Conservation (phyloP, 306 rosid genomes). For the Vigna mungo region DNA sequence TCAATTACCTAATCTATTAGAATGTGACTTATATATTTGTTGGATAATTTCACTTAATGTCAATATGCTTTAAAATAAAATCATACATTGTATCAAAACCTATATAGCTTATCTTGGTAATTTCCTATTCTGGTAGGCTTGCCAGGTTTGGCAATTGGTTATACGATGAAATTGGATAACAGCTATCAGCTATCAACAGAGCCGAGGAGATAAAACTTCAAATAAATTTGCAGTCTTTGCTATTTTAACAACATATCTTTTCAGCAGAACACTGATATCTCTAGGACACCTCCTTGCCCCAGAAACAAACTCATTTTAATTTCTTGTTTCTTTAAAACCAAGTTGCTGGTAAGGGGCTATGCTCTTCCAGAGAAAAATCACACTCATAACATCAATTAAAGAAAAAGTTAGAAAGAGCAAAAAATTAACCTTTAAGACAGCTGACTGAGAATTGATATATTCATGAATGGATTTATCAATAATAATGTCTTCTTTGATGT, state of each 20-base stretch:
- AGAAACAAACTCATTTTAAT: conserved; percentile 16
- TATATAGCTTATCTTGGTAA: too few species aligned
- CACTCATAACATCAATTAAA: conserved; percentile 28
- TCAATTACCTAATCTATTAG: too few species aligned
- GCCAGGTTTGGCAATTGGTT: too few species aligned
- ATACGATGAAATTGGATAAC: too few species aligned
- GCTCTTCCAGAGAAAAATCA: conserved; percentile 15
- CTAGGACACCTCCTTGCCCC: conserved; percentile 7
- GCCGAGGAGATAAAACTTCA: neutral
- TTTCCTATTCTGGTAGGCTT: too few species aligned
- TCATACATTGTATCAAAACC: too few species aligned
- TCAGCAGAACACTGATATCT: conserved; percentile 25
- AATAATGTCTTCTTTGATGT: conserved; percentile 73
- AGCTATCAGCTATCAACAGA: neutral
- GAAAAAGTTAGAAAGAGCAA: conserved; percentile 10
- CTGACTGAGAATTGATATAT: conserved; percentile 81
- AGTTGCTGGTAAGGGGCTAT: conserved; percentile 32
- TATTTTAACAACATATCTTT: conserved; percentile 13
- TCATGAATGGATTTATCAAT: conserved; percentile 89
- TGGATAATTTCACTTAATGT: too few species aligned
- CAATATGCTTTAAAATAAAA: too few species aligned
- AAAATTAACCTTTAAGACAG: conserved; percentile 78
- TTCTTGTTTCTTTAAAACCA: conserved; percentile 7
- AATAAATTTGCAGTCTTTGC: neutral
- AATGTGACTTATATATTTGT: too few species aligned